A percentile compares a stretch with the other conserved stretches of the same genome.
These are phyloP conservation scores for Picochlorum sp. DNA, from an alignment of 139 green algal species.

Conservation along the genomic window DNA sequence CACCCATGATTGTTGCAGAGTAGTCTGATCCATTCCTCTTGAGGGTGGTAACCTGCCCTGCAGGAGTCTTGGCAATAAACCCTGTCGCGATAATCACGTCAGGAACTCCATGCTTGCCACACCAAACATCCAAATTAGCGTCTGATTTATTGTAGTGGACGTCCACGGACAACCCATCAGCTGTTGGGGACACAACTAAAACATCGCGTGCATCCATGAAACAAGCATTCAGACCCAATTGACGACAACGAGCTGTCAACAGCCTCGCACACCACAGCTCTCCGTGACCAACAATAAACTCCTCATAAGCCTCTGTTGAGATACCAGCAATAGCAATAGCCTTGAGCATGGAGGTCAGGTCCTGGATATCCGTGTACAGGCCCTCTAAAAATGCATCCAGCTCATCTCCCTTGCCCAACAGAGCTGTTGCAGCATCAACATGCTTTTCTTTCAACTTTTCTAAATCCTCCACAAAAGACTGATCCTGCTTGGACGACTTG, in stretches of 20 bases:
- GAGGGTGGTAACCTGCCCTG: slow-evolving; percentile 62
- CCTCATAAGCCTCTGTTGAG: slow-evolving; percentile 80
- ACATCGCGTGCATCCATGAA: slow-evolving; percentile 94
- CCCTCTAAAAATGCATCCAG: slow-evolving; percentile 63
- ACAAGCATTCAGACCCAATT: slow-evolving; percentile 43
- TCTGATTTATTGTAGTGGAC: slow-evolving; percentile 72
- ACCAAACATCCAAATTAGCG: slow-evolving; percentile 54
- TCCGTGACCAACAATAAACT: slow-evolving; percentile 95
- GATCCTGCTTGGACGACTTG: slow-evolving; percentile 54
- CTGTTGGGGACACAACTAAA: slow-evolving; percentile 57
- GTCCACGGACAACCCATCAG: slow-evolving; percentile 72
- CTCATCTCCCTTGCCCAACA: slow-evolving; percentile 60
- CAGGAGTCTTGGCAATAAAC: slow-evolving; percentile 81
- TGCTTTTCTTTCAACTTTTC: slow-evolving; percentile 84
- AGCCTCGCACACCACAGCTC: slow-evolving; percentile 95
- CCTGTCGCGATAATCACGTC: slow-evolving; percentile 75
- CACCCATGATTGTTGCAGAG: slow-evolving; percentile 86
- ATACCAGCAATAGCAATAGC: slow-evolving; percentile 81
- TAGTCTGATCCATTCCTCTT: slow-evolving; percentile 91
- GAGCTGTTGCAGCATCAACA: slow-evolving; percentile 60
- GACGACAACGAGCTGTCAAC: slow-evolving; percentile 47
- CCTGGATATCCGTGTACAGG: slow-evolving; percentile 77
- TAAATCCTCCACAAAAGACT: slow-evolving; percentile 76
- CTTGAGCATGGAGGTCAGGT: slow-evolving; percentile 92
- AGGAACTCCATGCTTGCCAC: slow-evolving; percentile 32